Percentiles rank a stretch among this genome's conserved stretches.
These are phyloP conservation scores for Pythium coloratum DNA, from an alignment of 352 stramenopile species.

Conservation along the genomic window DNA sequence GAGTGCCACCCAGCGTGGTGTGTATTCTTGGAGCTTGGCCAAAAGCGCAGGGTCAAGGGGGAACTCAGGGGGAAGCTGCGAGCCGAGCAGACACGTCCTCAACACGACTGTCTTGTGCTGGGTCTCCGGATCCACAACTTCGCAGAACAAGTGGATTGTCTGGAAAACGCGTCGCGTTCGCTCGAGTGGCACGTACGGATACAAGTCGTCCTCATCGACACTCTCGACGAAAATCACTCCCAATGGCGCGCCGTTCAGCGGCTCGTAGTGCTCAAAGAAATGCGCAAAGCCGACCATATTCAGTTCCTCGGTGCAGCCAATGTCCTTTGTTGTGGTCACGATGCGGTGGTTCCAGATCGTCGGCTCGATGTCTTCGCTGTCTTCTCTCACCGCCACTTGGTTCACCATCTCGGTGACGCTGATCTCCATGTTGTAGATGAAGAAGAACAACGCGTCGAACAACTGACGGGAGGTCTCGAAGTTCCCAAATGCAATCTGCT, in stretches of 20 bases:
- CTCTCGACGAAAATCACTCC: slow-evolving; percentile 32
- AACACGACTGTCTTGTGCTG: slow-evolving; percentile 9
- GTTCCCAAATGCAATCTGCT: slow-evolving; percentile 38
- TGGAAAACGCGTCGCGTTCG: slow-evolving; percentile 27
- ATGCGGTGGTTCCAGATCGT: slow-evolving; percentile 43
- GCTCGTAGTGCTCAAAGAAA: slow-evolving; percentile 28
- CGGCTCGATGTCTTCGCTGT: slow-evolving; percentile 1
- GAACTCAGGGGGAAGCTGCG: slow-evolving; percentile 5
- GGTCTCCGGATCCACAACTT: neutral
- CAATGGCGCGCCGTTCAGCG: slow-evolving; percentile 19
- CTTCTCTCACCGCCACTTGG: slow-evolving; percentile 40
- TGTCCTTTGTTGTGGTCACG: slow-evolving; percentile 28
- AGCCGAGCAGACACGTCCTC: neutral
- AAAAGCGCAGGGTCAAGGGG: neutral
- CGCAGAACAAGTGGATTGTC: slow-evolving; percentile 16
- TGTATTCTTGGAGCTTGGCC: slow-evolving; percentile 2
- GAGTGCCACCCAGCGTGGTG: neutral
- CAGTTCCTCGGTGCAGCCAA: slow-evolving; percentile 15
- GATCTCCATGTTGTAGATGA: slow-evolving; percentile 52
- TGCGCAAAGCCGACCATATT: slow-evolving; percentile 25
- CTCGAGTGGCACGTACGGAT: slow-evolving; percentile 34
- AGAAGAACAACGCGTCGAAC: slow-evolving; percentile 42
- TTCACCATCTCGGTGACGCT: slow-evolving; percentile 45
- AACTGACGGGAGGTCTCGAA: slow-evolving; percentile 40
- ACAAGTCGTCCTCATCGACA: slow-evolving; percentile 43